A percentile compares a stretch with the other conserved stretches of the same genome.
phyloP scores from a whole-genome alignment of 1,284 basidiomycete genomes.

The Takashimella tepidaria region DNA sequence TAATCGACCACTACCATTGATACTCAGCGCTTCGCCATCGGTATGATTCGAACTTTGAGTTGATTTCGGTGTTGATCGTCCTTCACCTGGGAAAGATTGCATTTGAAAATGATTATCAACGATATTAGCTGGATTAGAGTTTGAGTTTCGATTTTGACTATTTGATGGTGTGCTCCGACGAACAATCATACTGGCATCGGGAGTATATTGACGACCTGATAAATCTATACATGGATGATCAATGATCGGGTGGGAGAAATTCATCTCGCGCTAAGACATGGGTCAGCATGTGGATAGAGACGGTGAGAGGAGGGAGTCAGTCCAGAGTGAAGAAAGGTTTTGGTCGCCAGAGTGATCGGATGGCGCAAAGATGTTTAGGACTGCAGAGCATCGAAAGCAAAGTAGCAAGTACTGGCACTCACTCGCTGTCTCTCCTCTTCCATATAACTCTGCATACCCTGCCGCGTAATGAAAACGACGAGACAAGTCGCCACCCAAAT shows the following conservation, averaged over 20 bases:
- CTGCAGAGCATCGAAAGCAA: no score
- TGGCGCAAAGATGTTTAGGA: no score
- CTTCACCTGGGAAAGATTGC: background rate
- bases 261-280: background rate
- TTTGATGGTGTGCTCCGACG: background rate
- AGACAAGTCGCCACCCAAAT: background rate
- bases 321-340: no score
- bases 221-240: background rate
- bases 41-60: background rate
- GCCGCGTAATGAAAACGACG: background rate
- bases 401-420: no score
- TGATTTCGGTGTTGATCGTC: background rate
- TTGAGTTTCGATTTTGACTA: background rate
- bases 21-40: background rate
- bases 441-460: background rate
- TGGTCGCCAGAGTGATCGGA: no score
- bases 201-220: background rate
- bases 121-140: no score
- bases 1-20: background rate
- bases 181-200: background rate
- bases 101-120: background rate
- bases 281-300: background rate
- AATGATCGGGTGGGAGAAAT: background rate
- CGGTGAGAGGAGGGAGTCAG: background rate
- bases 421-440: background rate